phyloP scores from a whole-genome alignment of 345 rosid genomes.

The Salix udensis region DNA sequence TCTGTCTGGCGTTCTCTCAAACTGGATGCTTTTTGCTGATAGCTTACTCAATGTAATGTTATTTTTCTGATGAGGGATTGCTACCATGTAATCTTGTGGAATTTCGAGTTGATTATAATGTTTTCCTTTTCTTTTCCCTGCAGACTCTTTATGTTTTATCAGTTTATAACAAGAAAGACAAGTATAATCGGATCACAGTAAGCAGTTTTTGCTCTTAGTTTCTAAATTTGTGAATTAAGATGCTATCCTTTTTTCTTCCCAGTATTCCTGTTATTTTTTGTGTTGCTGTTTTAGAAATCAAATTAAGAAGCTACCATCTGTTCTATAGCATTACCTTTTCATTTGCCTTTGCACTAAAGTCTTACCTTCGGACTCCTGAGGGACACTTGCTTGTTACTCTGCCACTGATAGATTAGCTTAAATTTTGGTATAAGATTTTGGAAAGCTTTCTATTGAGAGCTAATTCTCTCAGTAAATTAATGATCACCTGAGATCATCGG shows the following conservation, averaged over 20 bases:
- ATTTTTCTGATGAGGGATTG: background rate
- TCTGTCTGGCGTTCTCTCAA: background rate
- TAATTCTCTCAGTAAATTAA: background rate
- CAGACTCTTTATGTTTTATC: constrained; percentile 98
- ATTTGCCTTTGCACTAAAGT: background rate
- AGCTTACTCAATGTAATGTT: background rate
- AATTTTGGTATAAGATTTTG: background rate
- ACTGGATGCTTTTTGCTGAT: background rate
- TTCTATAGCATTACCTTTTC: background rate
- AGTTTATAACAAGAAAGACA: constrained; percentile 91
- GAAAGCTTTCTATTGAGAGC: background rate
- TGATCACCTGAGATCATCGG: background rate
- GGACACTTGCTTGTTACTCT: background rate
- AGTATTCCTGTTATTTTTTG: background rate
- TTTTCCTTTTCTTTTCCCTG: constrained; percentile 18
- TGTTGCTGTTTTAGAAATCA: background rate
- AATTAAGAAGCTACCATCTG: background rate
- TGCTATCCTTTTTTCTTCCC: background rate
- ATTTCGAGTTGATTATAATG: background rate
- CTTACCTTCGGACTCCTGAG: background rate
- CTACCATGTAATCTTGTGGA: background rate
- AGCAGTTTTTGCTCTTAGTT: constrained; percentile 26
- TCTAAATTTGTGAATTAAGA: background rate
- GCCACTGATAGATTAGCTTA: background rate
- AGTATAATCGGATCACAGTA: constrained; percentile 79